Conservation (phyloP, 345 rosid genomes). For the Corchorus capsularis region DNA sequence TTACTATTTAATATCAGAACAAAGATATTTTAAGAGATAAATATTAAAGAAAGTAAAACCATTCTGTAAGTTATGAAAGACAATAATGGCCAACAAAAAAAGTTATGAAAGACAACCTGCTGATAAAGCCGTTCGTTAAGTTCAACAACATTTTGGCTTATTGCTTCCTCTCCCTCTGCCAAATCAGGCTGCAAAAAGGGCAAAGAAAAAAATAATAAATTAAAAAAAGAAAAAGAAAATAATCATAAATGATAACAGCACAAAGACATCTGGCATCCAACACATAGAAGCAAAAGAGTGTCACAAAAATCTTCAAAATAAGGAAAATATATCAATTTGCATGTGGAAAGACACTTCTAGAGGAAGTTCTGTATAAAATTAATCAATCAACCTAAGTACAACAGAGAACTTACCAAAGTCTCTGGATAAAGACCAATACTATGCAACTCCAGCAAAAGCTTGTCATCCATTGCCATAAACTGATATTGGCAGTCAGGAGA, state of each 20-base stretch:
- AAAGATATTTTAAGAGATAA: constrained; percentile 1
- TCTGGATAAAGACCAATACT: constrained; percentile 89
- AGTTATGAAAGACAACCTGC: constrained; percentile 52
- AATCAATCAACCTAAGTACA: constrained; percentile 2
- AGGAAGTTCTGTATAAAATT: neutral
- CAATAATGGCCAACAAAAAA: too few species aligned
- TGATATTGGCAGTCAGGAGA: constrained; percentile 70
- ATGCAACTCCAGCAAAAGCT: constrained; percentile 78
- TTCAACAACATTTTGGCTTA: constrained; percentile 65
- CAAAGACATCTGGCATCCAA: neutral
- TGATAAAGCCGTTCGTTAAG: constrained; percentile 66
- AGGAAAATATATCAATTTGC: neutral
- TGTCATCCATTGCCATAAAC: constrained; percentile 71
- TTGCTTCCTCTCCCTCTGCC: constrained; percentile 67
- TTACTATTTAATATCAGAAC: neutral
- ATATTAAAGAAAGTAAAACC: neutral
- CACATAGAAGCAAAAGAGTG: neutral
- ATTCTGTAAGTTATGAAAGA: neutral
- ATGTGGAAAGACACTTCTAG: neutral
- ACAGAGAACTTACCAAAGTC: constrained; percentile 56
- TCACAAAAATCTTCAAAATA: neutral
- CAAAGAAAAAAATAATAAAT: constrained; percentile 2
- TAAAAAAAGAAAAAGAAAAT: too few species aligned
- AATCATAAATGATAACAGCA: constrained; percentile 12
- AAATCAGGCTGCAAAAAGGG: constrained; percentile 75